Percentiles rank a stretch among this genome's conserved stretches.
Conservation (phyloP, 2,329 filamentous ascomycete species). For the Zopfia rhizophila region DNA sequence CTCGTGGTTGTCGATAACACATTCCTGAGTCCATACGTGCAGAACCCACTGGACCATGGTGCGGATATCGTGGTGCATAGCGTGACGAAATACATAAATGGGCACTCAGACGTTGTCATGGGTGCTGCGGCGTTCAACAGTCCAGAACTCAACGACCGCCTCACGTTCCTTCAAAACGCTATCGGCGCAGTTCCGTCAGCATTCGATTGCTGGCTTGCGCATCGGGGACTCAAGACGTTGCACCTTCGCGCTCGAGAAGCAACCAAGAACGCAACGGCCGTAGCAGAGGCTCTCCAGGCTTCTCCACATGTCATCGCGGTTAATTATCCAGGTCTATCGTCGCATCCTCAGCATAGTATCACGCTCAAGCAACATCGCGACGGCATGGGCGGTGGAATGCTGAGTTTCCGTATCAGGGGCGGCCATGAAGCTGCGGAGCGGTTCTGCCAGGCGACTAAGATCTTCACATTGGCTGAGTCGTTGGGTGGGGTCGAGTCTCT, state of each 20-base stretch:
- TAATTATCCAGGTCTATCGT: constrained; percentile 93
- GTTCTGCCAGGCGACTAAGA: constrained; percentile 88
- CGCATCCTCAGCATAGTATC: constrained; percentile 86
- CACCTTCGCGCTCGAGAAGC: constrained; percentile 92
- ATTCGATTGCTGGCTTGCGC: constrained; percentile 98
- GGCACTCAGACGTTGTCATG: constrained; percentile 97
- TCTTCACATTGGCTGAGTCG: constrained; percentile 94
- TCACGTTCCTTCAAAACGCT: constrained; percentile 95
- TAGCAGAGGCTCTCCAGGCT: constrained; percentile 80
- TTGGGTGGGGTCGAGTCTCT: constrained; percentile 92
- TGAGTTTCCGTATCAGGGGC: constrained; percentile 92
- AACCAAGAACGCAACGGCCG: constrained; percentile 78
- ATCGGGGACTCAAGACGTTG: constrained; percentile 95
- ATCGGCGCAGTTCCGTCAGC: constrained; percentile 94
- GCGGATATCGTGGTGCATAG: constrained; percentile 97
- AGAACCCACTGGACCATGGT: constrained; percentile 94
- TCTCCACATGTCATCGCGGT: constrained; percentile 87
- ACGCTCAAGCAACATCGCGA: constrained; percentile 91
- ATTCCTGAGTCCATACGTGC: constrained; percentile 94
- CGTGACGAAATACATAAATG: constrained; percentile 99
- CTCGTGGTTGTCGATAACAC: constrained; percentile 99
- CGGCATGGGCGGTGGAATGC: constrained; percentile 96
- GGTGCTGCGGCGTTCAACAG: constrained; percentile 96
- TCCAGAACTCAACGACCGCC: constrained; percentile 76
- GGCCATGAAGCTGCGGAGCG: constrained; percentile 86